phyloP scores from a whole-genome alignment of 2,329 filamentous ascomycete genomes.

The Nigrospora sphaerica region DNA sequence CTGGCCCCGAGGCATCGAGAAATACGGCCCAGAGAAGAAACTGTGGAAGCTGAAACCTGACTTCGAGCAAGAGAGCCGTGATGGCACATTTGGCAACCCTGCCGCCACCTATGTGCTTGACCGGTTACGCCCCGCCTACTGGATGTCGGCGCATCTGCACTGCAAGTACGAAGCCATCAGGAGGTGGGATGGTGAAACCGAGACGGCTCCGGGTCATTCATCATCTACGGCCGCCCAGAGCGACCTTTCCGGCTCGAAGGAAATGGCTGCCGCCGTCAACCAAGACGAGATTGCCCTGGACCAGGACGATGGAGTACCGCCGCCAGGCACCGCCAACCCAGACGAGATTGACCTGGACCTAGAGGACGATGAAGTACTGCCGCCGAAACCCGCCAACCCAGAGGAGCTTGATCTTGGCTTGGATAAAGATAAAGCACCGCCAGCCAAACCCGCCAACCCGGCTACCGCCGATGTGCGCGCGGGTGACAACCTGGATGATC shows the following conservation, averaged over 20 bases:
- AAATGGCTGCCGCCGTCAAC: too few relatives aligned
- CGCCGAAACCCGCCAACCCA: slow-evolving; percentile 3
- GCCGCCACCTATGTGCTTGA: slow-evolving; percentile 79
- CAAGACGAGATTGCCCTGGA: background rate
- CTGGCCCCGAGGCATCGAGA: slow-evolving; percentile 83
- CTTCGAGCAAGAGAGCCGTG: slow-evolving; percentile 68
- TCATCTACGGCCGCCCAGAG: background rate
- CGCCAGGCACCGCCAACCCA: slow-evolving; percentile 36
- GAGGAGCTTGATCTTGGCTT: slow-evolving; percentile 14
- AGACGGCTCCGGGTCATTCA: background rate
- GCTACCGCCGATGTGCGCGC: slow-evolving; percentile 11
- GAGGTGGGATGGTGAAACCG: slow-evolving; percentile 30
- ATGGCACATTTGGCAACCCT: slow-evolving; percentile 69
- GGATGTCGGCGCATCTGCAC: slow-evolving; percentile 93
- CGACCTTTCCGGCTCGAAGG: too few relatives aligned
- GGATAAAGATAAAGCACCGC: slow-evolving; percentile 1
- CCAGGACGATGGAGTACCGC: background rate
- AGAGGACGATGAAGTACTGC: slow-evolving; percentile 32
- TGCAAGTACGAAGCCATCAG: slow-evolving; percentile 73
- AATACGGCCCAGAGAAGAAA: slow-evolving; percentile 59
- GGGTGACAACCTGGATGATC: slow-evolving; percentile 45
- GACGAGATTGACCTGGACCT: slow-evolving; percentile 67
- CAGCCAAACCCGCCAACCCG: slow-evolving; percentile 7
- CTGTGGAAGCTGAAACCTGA: slow-evolving; percentile 69
- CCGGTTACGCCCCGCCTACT: slow-evolving; percentile 71